Base-by-base conservation (phyloP, 768 basidiomycete species). In the Agrocybe pediades region DNA sequence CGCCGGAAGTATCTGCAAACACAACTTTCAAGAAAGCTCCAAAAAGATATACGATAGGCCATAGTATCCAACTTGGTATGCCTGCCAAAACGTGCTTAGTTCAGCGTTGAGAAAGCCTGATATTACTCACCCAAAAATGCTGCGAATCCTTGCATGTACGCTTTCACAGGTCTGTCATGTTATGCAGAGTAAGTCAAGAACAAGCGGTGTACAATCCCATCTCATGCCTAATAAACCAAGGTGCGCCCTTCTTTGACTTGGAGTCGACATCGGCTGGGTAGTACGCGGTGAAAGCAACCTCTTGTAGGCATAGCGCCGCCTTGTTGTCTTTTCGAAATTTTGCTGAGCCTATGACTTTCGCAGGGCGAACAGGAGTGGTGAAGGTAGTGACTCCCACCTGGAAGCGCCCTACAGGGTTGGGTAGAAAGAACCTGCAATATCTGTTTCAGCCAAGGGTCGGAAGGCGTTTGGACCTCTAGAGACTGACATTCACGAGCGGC, bases 151-250 rank as follows among this genome's bases (percentile, higher is more conserved):
- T 65, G 61, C 55, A 80, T 65, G 0, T 82, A 78, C 45, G 74
- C 69, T 26, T 66, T 63, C 20, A 80, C 42, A 24, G 85, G 82
- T 26, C 79, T 81, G 49, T 27, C 24, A 30, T 46, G 9, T 6
- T 25, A 9, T 15, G 11, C 30, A 49, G 23, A 51, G 15, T 43
- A 26, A 48, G 24, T 19, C 48, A 23, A 23, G 19, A 15, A 39
- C 2, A 27, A 3, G 8, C 17, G n/a, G 36, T 30, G 41, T 16
- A 17, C 30, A 8, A 40, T 68, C 78, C 26, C 45, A 85, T n/a
- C n/a, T n/a, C n/a, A n/a, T n/a, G n/a, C 86, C 84, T 73, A 57
- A 81, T 58, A 11, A 87, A 59, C 87, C 87, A 88, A 51, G 75
- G 57, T 25, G 85, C 58, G 2, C 83, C 83, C 54, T 73, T 75